A percentile compares a stretch with the other conserved stretches of the same genome.
Evolutionary conservation across 2,329 filamentous ascomycete species (phyloP).

Genomic region (Nemania sp.): DNA sequence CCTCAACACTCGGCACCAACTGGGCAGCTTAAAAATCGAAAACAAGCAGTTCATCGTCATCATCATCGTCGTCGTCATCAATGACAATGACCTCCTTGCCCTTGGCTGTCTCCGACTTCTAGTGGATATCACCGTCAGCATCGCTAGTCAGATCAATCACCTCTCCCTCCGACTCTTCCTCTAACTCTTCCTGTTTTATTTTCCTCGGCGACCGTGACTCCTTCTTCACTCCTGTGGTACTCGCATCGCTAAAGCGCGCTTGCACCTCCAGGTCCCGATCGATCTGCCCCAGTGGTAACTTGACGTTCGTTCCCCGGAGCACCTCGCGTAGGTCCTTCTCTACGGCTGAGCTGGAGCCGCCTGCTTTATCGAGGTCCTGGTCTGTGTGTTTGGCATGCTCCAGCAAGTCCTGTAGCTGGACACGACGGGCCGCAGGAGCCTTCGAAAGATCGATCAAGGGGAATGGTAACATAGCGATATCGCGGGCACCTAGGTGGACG

Average conservation of each 20-base stretch:
- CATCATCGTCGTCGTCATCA: too few species aligned
- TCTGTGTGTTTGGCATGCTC: slow-evolving; percentile 28
- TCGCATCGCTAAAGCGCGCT: not conserved
- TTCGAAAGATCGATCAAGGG: slow-evolving; percentile 45
- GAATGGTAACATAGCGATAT: slow-evolving; percentile 46
- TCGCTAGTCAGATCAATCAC: too few species aligned
- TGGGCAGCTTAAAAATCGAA: too few species aligned
- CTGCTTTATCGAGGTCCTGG: slow-evolving; percentile 30
- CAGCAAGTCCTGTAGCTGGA: slow-evolving; percentile 31
- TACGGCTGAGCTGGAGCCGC: not conserved
- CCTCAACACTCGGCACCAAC: too few species aligned
- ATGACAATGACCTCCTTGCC: not conserved
- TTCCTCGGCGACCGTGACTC: too few species aligned
- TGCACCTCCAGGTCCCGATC: slow-evolving; percentile 16
- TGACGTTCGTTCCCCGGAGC: not conserved
- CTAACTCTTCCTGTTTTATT: not conserved
- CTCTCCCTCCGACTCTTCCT: not conserved
- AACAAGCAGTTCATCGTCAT: too few species aligned
- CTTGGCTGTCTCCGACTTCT: not conserved
- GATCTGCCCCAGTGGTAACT: slow-evolving; percentile 7
- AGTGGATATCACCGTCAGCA: not conserved
- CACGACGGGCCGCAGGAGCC: slow-evolving; percentile 12
- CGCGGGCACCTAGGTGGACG: slow-evolving; percentile 40
- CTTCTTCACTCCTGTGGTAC: not conserved
- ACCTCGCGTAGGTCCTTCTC: slow-evolving; percentile 11